These are phyloP conservation scores for Styphnolobium japonicum DNA, from an alignment of 306 rosid genomes.

Conservation along the genomic window DNA sequence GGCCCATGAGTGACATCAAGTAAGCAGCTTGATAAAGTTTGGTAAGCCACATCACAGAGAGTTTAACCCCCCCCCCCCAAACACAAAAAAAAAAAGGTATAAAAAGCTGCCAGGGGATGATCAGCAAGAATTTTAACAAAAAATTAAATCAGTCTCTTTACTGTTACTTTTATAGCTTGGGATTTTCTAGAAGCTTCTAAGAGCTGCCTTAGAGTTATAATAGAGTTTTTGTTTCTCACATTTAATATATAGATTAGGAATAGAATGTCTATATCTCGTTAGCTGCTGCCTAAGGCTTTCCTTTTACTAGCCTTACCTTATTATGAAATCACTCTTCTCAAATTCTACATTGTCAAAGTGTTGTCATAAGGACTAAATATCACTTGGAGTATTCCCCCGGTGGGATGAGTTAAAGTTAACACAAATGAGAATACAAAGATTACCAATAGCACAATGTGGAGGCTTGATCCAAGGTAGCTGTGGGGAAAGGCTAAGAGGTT, in stretches of 20 bases:
- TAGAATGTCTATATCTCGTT: background rate
- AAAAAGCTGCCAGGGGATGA: background rate
- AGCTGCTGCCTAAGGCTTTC: background rate
- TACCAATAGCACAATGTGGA: slow-evolving; percentile 1
- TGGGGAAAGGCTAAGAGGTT: slow-evolving; percentile 9
- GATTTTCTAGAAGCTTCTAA: slow-evolving; percentile 1
- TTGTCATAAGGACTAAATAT: background rate
- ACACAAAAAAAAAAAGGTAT: background rate
- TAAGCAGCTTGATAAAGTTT: background rate
- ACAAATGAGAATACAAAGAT: background rate
- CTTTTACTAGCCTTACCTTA: background rate
- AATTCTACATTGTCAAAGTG: background rate
- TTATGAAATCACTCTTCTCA: background rate
- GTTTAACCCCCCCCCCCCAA: background rate
- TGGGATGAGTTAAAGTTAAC: background rate
- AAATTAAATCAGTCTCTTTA: background rate
- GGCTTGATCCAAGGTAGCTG: background rate
- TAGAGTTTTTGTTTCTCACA: background rate
- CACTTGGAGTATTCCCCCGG: background rate
- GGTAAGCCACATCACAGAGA: background rate
- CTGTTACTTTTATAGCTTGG: background rate
- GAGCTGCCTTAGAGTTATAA: slow-evolving; percentile 1
- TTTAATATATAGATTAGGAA: slow-evolving; percentile 1
- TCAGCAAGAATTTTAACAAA: background rate
- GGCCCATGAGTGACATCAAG: background rate